These are phyloP conservation scores for Aspergillus oerlinghausenensis DNA, from an alignment of 2,329 filamentous ascomycete species.

Conservation along the genomic window DNA sequence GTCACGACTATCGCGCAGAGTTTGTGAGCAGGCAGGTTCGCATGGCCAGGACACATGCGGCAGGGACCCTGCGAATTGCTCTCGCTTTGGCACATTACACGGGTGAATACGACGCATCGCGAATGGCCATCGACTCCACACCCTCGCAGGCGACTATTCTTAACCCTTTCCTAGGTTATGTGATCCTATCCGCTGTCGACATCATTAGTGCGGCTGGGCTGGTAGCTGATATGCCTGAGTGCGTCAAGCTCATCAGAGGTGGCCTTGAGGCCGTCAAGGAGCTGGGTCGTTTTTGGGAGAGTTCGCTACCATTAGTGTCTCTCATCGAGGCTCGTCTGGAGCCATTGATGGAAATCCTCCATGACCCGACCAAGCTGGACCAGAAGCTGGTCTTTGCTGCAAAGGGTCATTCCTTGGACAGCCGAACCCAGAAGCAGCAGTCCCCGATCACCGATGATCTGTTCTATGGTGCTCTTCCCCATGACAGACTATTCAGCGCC, in stretches of 20 bases:
- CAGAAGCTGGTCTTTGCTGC: slow-evolving; percentile 36
- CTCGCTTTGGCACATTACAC: slow-evolving; percentile 21
- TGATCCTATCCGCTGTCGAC: slow-evolving; percentile 61
- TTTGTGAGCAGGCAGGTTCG: slow-evolving; percentile 45
- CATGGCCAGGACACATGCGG: slow-evolving; percentile 50
- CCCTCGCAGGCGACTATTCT: slow-evolving; percentile 42
- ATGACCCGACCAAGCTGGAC: slow-evolving; percentile 29
- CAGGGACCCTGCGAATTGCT: slow-evolving; percentile 47
- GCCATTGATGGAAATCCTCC: slow-evolving; percentile 36
- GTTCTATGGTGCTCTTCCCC: slow-evolving; percentile 35
- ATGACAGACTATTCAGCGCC: slow-evolving; percentile 25
- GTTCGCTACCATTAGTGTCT: slow-evolving; percentile 49
- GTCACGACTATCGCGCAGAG: slow-evolving; percentile 39
- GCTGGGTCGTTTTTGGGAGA: slow-evolving; percentile 57
- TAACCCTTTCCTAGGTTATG: slow-evolving; percentile 60
- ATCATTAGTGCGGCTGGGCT: slow-evolving; percentile 59
- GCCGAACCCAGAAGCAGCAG: slow-evolving; percentile 19
- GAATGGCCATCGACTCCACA: slow-evolving; percentile 13
- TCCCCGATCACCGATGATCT: slow-evolving; percentile 35
- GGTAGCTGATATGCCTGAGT: slow-evolving; percentile 47
- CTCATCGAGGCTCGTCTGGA: slow-evolving; percentile 47
- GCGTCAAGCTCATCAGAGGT: slow-evolving; percentile 52
- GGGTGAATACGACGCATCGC: slow-evolving; percentile 19
- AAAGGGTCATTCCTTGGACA: slow-evolving; percentile 35
- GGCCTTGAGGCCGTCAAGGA: slow-evolving; percentile 54